These are phyloP conservation scores for Alternaria angustiovoidea DNA, from an alignment of 2,329 filamentous ascomycete genomes.

Conservation along the genomic window DNA sequence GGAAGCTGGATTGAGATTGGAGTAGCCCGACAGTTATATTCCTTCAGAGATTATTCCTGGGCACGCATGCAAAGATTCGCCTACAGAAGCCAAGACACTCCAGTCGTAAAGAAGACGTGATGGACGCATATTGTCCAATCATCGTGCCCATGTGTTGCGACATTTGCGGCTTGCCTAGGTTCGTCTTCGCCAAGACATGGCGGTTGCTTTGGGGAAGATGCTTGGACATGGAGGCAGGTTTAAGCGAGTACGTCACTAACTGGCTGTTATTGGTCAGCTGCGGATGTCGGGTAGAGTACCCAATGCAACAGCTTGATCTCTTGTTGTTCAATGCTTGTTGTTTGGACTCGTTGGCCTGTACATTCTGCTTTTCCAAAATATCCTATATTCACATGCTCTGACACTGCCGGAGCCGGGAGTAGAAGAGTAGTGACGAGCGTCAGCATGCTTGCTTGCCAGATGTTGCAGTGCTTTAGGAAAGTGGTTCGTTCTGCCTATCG, in stretches of 20 bases:
- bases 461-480: background rate
- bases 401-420: no score
- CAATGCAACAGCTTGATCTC: background rate
- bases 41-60: background rate
- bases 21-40: background rate
- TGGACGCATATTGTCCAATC: constrained; percentile 9
- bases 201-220: background rate
- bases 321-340: background rate
- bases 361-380: background rate
- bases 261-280: background rate
- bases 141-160: constrained; percentile 9
- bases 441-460: no score
- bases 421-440: no score
- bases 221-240: background rate
- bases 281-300: background rate
- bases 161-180: background rate
- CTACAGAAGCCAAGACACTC: constrained; percentile 1
- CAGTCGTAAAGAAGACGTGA: background rate
- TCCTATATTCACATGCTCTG: background rate
- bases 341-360: background rate
- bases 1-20: background rate
- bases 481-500: background rate
- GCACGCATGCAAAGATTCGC: background rate
- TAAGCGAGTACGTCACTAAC: constrained; percentile 4
- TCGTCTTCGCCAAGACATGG: constrained; percentile 4